phyloP scores from a whole-genome alignment of 768 basidiomycete species.

The Macrocybe gigantea region DNA sequence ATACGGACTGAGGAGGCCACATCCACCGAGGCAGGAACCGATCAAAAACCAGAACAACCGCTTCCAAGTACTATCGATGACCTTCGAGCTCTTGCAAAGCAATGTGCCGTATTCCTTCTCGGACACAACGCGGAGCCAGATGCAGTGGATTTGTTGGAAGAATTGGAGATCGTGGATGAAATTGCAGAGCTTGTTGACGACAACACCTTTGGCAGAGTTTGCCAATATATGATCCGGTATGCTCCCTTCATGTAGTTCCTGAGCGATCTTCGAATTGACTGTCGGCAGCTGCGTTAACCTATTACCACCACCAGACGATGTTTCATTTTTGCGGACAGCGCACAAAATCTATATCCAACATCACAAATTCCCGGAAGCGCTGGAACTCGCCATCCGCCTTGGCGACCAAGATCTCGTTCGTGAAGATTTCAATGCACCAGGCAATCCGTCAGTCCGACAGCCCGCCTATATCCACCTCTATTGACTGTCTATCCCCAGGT shows the following conservation, averaged over 20 bases:
- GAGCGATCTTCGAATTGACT: neutral
- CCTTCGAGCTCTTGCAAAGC: slow-evolving; percentile 67
- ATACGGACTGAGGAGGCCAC: slow-evolving; percentile 52
- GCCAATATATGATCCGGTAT: slow-evolving; percentile 92
- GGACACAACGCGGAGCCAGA: slow-evolving; percentile 97
- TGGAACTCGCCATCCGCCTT: slow-evolving; percentile 80
- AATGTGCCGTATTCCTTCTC: slow-evolving; percentile 87
- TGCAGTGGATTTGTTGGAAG: slow-evolving; percentile 92
- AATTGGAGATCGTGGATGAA: slow-evolving; percentile 82
- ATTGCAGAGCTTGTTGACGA: slow-evolving; percentile 77
- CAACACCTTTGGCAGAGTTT: slow-evolving; percentile 85
- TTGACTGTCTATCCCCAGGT: slow-evolving; percentile 27
- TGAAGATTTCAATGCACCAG: slow-evolving; percentile 85
- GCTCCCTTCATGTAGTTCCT: slow-evolving; percentile 14
- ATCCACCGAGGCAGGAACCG: slow-evolving; percentile 21
- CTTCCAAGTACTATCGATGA: slow-evolving; percentile 65
- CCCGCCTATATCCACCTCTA: neutral
- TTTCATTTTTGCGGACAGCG: slow-evolving; percentile 81
- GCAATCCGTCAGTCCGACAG: slow-evolving; percentile 63
- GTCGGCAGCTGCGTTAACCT: slow-evolving; percentile 72
- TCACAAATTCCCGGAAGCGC: slow-evolving; percentile 85
- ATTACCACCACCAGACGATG: slow-evolving; percentile 89
- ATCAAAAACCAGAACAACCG: slow-evolving; percentile 22
- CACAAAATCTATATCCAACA: slow-evolving; percentile 86
- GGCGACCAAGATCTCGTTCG: slow-evolving; percentile 75